phyloP scores from a whole-genome alignment of 345 rosid genomes.

The Stellera chamaejasme region DNA sequence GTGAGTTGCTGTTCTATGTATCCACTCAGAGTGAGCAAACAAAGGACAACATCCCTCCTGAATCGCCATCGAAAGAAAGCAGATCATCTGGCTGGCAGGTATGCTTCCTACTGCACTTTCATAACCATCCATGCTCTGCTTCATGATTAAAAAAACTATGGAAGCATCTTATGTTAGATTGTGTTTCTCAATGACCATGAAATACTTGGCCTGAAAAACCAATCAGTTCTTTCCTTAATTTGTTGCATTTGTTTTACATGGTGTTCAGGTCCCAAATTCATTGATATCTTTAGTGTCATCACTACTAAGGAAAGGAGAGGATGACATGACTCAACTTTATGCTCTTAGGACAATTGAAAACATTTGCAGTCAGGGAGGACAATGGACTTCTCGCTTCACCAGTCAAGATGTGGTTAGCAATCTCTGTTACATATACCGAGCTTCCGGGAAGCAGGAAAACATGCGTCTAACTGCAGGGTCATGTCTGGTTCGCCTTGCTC shows the following conservation, averaged over 20 bases:
- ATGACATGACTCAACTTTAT: constrained; percentile 88
- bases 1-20: constrained; percentile 89
- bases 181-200: no score
- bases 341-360: constrained; percentile 94
- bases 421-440: constrained; percentile 79
- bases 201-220: no score
- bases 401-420: constrained; percentile 86
- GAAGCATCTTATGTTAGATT: no score
- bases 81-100: constrained; percentile 92
- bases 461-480: constrained; percentile 96
- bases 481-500: constrained; percentile 88
- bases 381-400: constrained; percentile 81
- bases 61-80: constrained; percentile 81
- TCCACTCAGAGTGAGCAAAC: constrained; percentile 85
- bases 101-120: constrained; percentile 15
- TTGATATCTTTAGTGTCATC: constrained; percentile 87
- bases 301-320: constrained; percentile 91
- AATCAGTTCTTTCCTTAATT: no score
- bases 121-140: neutral
- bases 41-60: constrained; percentile 50
- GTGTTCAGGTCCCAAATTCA: constrained; percentile 83
- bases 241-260: constrained; percentile 7
- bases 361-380: constrained; percentile 86
- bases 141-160: no score
- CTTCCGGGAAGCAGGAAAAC: constrained; percentile 90